Evolutionary conservation across 2,329 filamentous ascomycete species (phyloP).

Genomic region (Clonostachys rhizophaga): DNA sequence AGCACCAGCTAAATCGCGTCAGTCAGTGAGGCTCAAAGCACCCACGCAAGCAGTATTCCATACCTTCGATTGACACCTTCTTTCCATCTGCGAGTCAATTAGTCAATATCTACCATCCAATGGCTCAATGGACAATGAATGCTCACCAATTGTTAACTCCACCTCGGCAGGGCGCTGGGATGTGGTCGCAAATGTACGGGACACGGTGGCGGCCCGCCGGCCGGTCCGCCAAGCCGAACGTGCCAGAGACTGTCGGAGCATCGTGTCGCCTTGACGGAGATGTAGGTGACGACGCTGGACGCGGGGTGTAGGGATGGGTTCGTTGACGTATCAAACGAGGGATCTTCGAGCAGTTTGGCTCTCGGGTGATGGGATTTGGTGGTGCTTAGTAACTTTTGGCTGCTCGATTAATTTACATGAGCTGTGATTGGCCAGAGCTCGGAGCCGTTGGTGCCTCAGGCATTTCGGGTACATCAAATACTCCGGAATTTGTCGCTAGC

Average conservation of each 20-base stretch:
- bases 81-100: constrained; percentile 71
- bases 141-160: constrained; percentile 86
- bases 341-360: constrained; percentile 17
- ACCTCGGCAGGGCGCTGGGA: constrained; percentile 81
- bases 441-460: constrained; percentile 28
- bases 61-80: constrained; percentile 97
- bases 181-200: constrained; percentile 79
- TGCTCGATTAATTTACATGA: constrained; percentile 36
- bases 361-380: constrained; percentile 25
- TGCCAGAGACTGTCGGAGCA: constrained; percentile 65
- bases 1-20: constrained; percentile 69
- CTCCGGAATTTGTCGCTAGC: not conserved
- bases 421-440: constrained; percentile 30
- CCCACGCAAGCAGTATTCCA: constrained; percentile 10
- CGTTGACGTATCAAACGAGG: constrained; percentile 31
- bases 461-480: constrained; percentile 4
- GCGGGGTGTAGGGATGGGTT: constrained; percentile 26
- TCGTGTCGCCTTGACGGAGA: constrained; percentile 56
- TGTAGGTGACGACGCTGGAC: constrained; percentile 21
- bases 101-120: constrained; percentile 12
- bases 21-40: constrained; percentile 24
- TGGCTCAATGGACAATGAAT: constrained; percentile 9
- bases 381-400: constrained; percentile 21
- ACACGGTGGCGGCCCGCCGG: constrained; percentile 53
- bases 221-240: constrained; percentile 64